Evolutionary conservation across 2,329 filamentous ascomycete genomes (phyloP), one percentile per base, ranked within the genome.

Genomic region (Mycosphaerella arachidis): DNA sequence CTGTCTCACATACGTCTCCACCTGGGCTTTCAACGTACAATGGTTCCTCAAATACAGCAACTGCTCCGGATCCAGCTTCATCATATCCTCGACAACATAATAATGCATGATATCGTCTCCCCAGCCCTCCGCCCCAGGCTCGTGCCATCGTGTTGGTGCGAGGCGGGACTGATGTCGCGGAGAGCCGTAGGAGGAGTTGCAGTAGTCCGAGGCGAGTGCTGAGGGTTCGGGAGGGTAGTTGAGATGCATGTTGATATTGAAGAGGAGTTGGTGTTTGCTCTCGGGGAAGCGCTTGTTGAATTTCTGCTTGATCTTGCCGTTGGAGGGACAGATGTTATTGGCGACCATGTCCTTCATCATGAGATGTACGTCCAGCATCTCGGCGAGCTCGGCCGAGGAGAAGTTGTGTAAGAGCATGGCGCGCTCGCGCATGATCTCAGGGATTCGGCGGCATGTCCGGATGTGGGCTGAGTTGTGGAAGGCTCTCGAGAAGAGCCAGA

Each of bases 61-160:
- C 70, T 86, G 83, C 43, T 79, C 81, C 0, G 84, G 84, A 59
- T 86, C 81, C 40, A 87, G 74, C 71, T 87, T 87, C 72, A 86
- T 75, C 80, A 86, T 85, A 62, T 86, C 84, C 65, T 87, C 82
- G 4, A 87, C 79, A 6, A 86, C 76, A 64, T 87, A 86, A 69
- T 86, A 86, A 62, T 86, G 84, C 13, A 78, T 76, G 53, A 86
- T 83, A 57, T 86, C 84, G 65, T 86, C 84, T 31, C 84, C 84
- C 84, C 84, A 87, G 27, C 84, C 84, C 70, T 86, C 83, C n/a
- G 76, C 75, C 7, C 81, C 82, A 3, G 81, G 69, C 31, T 84
- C 81, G 60, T 83, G 79, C 62, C 74, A 76, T 2, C 78, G 69
- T 48, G 80, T 78, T 24, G 78, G 74, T 4, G 75, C 76, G 62